A percentile compares a stretch with the other conserved stretches of the same genome.
phyloP scores from a whole-genome alignment of 257 asterid genomes.

The Gardenia jasminoides region DNA sequence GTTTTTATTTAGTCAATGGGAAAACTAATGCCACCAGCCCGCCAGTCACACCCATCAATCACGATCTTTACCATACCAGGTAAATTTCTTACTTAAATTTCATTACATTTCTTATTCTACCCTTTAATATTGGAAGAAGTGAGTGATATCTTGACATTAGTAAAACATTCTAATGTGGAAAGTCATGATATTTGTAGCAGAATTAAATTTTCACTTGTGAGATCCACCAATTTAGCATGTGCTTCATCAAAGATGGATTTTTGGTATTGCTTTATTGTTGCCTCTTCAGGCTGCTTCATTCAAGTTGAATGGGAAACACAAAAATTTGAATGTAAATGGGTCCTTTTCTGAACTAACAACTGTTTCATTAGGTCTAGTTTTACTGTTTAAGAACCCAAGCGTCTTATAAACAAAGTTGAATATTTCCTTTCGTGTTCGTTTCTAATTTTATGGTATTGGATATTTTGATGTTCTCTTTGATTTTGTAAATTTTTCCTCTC shows the following conservation, averaged over 20 bases:
- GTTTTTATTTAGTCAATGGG: constrained; percentile 37
- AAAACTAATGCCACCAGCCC: constrained; percentile 39
- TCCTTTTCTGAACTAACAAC: background rate
- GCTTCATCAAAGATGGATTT: background rate
- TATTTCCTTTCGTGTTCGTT: background rate
- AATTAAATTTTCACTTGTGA: background rate
- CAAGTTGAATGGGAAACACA: background rate
- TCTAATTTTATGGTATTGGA: background rate
- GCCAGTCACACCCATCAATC: constrained; percentile 69
- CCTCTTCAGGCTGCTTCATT: background rate
- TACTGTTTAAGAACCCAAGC: background rate
- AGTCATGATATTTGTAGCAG: background rate
- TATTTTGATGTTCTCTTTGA: background rate
- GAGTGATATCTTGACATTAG: background rate
- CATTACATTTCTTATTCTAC: background rate
- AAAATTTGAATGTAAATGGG: background rate
- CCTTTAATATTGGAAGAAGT: background rate
- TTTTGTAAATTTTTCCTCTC: too few species aligned
- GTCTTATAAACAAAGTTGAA: background rate
- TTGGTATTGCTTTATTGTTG: background rate
- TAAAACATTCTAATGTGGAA: background rate
- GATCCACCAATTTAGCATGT: background rate
- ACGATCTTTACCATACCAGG: constrained; percentile 94
- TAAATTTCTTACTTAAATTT: background rate
- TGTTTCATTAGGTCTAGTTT: background rate